phyloP scores from a whole-genome alignment of 805 yeast species.

The Yamadazyma philogaea region DNA sequence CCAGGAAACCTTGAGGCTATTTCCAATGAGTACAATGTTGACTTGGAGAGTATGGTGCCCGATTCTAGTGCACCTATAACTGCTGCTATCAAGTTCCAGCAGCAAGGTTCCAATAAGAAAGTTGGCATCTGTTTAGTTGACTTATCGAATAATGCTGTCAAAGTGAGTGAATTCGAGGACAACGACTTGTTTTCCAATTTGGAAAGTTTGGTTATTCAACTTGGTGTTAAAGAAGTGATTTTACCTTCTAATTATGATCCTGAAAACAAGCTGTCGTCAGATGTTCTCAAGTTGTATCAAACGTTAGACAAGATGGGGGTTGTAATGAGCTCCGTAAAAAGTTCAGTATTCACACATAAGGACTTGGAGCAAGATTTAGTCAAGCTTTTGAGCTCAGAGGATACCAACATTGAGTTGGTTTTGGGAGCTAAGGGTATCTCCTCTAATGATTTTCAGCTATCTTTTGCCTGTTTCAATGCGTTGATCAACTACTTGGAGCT shows the following conservation, averaged over 20 bases:
- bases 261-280: slow-evolving; percentile 44
- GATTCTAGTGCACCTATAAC: slow-evolving; percentile 41
- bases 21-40: slow-evolving; percentile 34
- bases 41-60: slow-evolving; percentile 60
- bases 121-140: slow-evolving; percentile 83
- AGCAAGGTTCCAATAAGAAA: slow-evolving; percentile 40
- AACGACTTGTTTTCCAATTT: slow-evolving; percentile 83
- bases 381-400: slow-evolving; percentile 49
- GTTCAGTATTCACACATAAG: slow-evolving; percentile 56
- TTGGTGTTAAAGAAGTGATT: slow-evolving; percentile 84
- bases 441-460: slow-evolving; percentile 43
- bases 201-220: slow-evolving; percentile 81
- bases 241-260: slow-evolving; percentile 46
- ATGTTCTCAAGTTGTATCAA: slow-evolving; percentile 60
- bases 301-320: slow-evolving; percentile 73
- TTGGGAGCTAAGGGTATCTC: slow-evolving; percentile 54
- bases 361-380: slow-evolving; percentile 76
- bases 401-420: slow-evolving; percentile 37
- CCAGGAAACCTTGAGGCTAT: slow-evolving; percentile 81
- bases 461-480: slow-evolving; percentile 66
- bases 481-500: slow-evolving; percentile 66
- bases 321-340: slow-evolving; percentile 58
- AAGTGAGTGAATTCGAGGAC: slow-evolving; percentile 77
- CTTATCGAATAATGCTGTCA: slow-evolving; percentile 60
- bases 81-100: slow-evolving; percentile 35